Base-by-base conservation (phyloP, 78 protist species). In the Polysphondylium violaceum region DNA sequence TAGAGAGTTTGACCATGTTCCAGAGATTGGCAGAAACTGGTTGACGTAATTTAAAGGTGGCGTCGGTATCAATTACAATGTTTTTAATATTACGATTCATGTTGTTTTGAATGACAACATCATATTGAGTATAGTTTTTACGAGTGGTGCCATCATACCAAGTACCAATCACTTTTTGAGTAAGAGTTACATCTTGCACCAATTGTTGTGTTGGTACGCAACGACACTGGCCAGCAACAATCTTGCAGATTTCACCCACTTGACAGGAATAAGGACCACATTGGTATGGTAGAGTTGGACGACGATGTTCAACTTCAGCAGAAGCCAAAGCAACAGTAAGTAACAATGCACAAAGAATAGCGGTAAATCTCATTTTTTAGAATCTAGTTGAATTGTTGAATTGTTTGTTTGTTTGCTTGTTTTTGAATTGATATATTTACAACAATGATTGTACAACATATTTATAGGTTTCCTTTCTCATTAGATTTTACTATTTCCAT, bases 291-390 rank as follows among this genome's bases (percentile, higher is more conserved):
- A n/a, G n/a, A n/a, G n/a, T n/a, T n/a, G n/a, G n/a, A n/a, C n/a
- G n/a, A 47, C 53, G 53, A 47, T 47, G 53, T n/a, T n/a, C n/a
- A n/a, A n/a, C n/a, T n/a, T n/a, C n/a, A 17, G 61, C 71, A 23
- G 71, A 61, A 16, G 71, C 36, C 29, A 61, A 31, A 16, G 71
- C 71, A 61, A 61, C 16, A 33, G 38, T 17, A 23, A 61, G 25
- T 61, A 61, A 61, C 19, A 61, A 27, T 8, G 21, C 44, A 33
- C 71, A 61, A 61, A 61, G 7, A 36, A 61, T 61, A 35, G 71
- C 29, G 0, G 35, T 12, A 19, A 61, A 31, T 61, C 35, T 61
- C 71, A 35, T 35, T 61, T 35, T 35, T 6, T 29, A 16, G 1
- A 16, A 33, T 33, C 33, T 12, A 33, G 27, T 60, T 3, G 25